These are phyloP conservation scores for Microsporum ferrugineum DNA, from an alignment of 2,329 filamentous ascomycete genomes.

Conservation along the genomic window DNA sequence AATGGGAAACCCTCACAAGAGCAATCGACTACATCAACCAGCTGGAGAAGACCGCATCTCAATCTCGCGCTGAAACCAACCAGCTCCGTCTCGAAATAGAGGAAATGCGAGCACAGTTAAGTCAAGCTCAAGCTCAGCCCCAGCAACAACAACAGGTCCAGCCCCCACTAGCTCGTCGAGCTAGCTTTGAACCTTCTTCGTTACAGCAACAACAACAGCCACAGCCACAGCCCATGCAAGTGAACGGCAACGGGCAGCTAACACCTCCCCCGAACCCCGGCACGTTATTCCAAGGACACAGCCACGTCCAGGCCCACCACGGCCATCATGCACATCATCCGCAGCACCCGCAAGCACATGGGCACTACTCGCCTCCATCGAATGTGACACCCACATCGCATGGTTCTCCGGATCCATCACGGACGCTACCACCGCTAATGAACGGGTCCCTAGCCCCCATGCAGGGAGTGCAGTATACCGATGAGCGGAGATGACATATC, in stretches of 20 bases:
- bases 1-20: conserved; percentile 41
- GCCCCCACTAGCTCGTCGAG: not conserved
- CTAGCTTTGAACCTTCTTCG: not conserved
- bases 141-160: conserved; percentile 5
- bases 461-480: conserved; percentile 42
- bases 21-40: conserved; percentile 40
- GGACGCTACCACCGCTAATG: conserved; percentile 38
- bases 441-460: conserved; percentile 36
- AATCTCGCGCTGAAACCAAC: conserved; percentile 29
- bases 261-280: conserved; percentile 2
- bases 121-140: not conserved
- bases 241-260: not conserved
- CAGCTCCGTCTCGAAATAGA: conserved; percentile 28
- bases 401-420: conserved; percentile 32
- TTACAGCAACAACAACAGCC: not conserved
- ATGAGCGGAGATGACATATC: conserved; percentile 31
- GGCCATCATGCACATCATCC: conserved; percentile 12
- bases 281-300: conserved; percentile 7
- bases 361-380: conserved; percentile 26
- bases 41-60: conserved; percentile 32
- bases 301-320: not conserved
- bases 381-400: conserved; percentile 18
- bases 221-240: conserved; percentile 2
- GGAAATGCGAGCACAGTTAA: conserved; percentile 19
- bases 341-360: conserved; percentile 25